Evolutionary conservation across 108 stramenopile species (phyloP), one percentile per base, ranked within the genome.

Genomic region (Epithemia pelagica): DNA sequence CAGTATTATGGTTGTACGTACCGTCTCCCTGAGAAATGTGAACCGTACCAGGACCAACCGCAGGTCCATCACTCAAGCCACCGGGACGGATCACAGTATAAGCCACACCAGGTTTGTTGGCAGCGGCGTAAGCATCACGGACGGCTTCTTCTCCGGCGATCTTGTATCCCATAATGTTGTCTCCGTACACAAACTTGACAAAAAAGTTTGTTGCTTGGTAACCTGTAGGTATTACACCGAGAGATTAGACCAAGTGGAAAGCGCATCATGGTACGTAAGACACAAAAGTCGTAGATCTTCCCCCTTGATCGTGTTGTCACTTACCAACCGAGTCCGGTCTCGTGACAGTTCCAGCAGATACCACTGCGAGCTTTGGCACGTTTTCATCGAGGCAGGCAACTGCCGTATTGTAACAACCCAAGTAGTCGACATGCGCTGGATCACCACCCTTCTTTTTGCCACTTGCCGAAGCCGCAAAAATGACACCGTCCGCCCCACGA

Each of bases 61-160:
- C 27, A 53, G 80, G 76, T 28, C 81, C 79, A 59, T 75, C 68
- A 7, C 84, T 91, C 54, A 95, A 65, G 2, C 94, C 91, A 23
- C 94, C 94, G 2, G 92, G 92, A 64, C 92, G 86, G 25, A 92
- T 82, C 22, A 95, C 70, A 2, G 87, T 89, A 78, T 95, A 95
- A 10, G 67, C 65, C n/a, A 75, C 30, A 7, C 67, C 71, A 29
- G 61, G 57, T 15, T 73, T 26, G 22, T 60, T 32, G 23, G 23
- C 67, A 30, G 57, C 65, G 3, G 75, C 72, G 58, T 94, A 94
- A 54, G 89, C 32, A 52, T 54, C 61, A 59, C 90, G 74, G 19
- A 91, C 79, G 30, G 65, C 65, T 58, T 90, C 84, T 70, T 90
- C 90, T 52, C 93, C 93, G 51, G 74, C 65, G 20, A 92, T 87